phyloP scores from a whole-genome alignment of 352 stramenopile species.

The Phytopythium helicoides region DNA sequence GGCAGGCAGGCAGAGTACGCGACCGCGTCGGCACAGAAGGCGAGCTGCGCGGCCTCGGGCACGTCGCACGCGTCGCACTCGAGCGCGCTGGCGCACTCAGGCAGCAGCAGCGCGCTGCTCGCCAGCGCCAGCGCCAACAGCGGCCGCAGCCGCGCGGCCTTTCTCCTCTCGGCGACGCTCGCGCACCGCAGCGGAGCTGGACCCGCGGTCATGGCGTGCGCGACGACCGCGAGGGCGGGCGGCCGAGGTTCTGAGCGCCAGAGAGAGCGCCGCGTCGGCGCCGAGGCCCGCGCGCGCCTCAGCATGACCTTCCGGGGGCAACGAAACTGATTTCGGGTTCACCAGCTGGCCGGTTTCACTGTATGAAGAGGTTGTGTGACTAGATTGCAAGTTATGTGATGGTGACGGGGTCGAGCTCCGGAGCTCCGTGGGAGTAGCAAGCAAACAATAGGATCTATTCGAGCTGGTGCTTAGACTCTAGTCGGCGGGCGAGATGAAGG shows the following conservation, averaged over 20 bases:
- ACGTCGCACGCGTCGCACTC: constrained; percentile 57
- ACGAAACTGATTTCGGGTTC: constrained; percentile 5
- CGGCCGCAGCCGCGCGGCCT: constrained; percentile 1
- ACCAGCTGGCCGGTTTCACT: too few species aligned
- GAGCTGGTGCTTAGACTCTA: too few species aligned
- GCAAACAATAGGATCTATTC: too few species aligned
- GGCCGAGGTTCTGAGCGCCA: background rate
- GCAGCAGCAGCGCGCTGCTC: background rate
- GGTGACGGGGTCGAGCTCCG: too few species aligned
- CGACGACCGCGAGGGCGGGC: background rate
- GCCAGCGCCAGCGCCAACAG: background rate
- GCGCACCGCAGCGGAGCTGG: background rate
- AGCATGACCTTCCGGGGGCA: background rate
- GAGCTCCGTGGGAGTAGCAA: too few species aligned
- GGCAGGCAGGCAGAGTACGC: constrained; percentile 52
- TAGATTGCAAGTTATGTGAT: too few species aligned
- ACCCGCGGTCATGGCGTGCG: background rate
- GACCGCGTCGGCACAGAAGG: constrained; percentile 55
- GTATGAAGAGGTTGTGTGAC: background rate
- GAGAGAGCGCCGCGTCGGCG: background rate
- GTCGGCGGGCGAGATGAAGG: constrained; percentile 70
- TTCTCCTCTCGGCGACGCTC: background rate
- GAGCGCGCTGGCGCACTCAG: background rate
- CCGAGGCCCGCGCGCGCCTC: background rate
- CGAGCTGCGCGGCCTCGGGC: constrained; percentile 30